Conservation (phyloP, 306 rosid genomes). For the Heteromeles arbutifolia region DNA sequence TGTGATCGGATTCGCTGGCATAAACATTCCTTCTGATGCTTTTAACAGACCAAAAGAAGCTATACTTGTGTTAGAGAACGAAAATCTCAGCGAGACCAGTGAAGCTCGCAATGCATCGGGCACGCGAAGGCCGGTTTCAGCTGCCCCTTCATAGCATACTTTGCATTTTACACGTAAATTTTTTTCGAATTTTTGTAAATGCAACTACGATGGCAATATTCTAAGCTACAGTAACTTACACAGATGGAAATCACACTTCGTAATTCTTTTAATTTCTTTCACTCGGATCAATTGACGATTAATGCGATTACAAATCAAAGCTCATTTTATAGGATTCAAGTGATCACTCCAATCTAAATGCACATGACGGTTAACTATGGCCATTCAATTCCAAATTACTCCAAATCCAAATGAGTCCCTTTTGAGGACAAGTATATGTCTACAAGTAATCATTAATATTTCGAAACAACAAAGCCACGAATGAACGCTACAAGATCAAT, state of each 20-base stretch:
- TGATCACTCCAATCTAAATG: background rate
- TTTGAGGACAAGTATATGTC: background rate
- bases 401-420: background rate
- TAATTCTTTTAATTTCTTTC: no score
- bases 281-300: no score
- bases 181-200: background rate
- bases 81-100: conserved; percentile 9
- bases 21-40: conserved; percentile 61
- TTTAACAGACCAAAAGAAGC: conserved; percentile 37
- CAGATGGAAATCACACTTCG: accelerated
- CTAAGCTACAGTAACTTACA: background rate
- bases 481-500: background rate
- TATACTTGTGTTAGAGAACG: conserved; percentile 39
- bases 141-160: conserved; percentile 18
- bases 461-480: background rate
- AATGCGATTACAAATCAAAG: no score
- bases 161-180: no score
- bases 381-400: background rate
- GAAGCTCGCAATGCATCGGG: conserved; percentile 22
- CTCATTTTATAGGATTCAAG: background rate
- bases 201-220: background rate
- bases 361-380: background rate
- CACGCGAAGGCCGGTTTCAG: conserved; percentile 21
- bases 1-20: conserved; percentile 82
- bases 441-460: background rate